Percentiles rank a stretch among this genome's conserved stretches.
Conservation (phyloP, 2,329 filamentous ascomycete genomes). For the Ceratocystis smalleyi region DNA sequence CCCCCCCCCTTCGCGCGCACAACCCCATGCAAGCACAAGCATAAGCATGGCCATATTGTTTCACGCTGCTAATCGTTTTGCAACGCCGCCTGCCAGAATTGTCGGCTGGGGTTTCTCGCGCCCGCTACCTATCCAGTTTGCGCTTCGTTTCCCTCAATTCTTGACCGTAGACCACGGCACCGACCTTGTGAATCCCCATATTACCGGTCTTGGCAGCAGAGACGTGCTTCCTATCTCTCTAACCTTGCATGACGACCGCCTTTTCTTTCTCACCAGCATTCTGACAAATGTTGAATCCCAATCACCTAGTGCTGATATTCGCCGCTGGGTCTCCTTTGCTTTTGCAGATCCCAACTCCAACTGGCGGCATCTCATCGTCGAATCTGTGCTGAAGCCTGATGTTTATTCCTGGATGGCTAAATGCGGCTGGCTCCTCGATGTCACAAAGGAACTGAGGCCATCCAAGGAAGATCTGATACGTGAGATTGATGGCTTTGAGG, state of each 20-base stretch:
- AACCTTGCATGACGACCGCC: constrained; percentile 5
- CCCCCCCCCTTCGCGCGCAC: neutral
- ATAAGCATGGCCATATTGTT: neutral
- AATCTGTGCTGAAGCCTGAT: constrained; percentile 8
- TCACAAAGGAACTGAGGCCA: constrained; percentile 2
- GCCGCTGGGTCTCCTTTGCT: constrained; percentile 14
- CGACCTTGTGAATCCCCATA: neutral
- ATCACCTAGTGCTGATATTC: constrained; percentile 6
- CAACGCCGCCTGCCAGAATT: neutral
- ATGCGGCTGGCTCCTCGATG: constrained; percentile 8
- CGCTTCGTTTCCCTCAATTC: constrained; percentile 14
- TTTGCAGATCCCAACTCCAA: constrained; percentile 7
- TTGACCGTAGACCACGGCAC: constrained; percentile 1
- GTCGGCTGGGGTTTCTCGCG: constrained; percentile 14
- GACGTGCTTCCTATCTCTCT: neutral
- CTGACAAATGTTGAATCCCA: constrained; percentile 68
- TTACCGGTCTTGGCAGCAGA: neutral
- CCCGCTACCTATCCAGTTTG: constrained; percentile 10
- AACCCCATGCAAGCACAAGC: no score
- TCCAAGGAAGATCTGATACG: constrained; percentile 1
- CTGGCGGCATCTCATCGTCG: constrained; percentile 13
- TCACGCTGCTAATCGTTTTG: neutral
- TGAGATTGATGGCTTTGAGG: constrained; percentile 7
- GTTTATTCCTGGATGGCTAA: constrained; percentile 9
- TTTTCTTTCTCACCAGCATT: constrained; percentile 55